Base-by-base conservation (phyloP, 129 eudicot genomes). In the Logfia minima region DNA sequence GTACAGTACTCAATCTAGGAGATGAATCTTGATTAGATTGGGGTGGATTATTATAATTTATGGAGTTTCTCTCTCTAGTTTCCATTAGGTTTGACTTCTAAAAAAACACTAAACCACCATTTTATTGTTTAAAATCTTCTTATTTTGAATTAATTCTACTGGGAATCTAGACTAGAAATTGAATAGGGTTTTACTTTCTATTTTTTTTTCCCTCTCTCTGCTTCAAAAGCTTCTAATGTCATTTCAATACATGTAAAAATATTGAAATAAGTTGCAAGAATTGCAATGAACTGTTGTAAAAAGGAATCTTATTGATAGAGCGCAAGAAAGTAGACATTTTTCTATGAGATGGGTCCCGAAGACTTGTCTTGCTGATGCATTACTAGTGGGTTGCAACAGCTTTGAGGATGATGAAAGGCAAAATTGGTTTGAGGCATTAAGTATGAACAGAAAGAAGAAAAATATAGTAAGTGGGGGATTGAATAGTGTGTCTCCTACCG, bases 21-120 rank as follows among this genome's bases (percentile, higher is more conserved):
- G 86, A 72, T 67, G 89, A 77, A 67, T 77, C 86, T 79, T 74
- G 86, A 41, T 62, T 79, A 79, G 78, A 71, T 76, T 79, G 89
- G 70, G 83, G 69, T 53, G 70, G 85, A 65, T 41, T 75, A 45
- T 82, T 73, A 53, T 74, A 79, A 59, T 67, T 78, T 41, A 70
- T 71, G 52, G 87, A 75, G 68, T 83, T 77, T 80, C 83, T 76
- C 51, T 84, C 85, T 82, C 88, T 84, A 66, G 75, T 71, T 77
- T 86, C 89, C 92, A 87, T 87, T 51, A 29, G 65, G 77, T 73
- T 80, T 72, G 76, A 69, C 85, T 24, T 68, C 51, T 61, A 75
- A 77, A 45, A 35, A 63, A 68, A 41, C 81, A 32, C 63, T 79
- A 79, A 79, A 72, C 78, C 68, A 64, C 77, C 56, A 79, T 79